Base-by-base conservation (phyloP, 345 rosid species). In the Clausena lansium region DNA sequence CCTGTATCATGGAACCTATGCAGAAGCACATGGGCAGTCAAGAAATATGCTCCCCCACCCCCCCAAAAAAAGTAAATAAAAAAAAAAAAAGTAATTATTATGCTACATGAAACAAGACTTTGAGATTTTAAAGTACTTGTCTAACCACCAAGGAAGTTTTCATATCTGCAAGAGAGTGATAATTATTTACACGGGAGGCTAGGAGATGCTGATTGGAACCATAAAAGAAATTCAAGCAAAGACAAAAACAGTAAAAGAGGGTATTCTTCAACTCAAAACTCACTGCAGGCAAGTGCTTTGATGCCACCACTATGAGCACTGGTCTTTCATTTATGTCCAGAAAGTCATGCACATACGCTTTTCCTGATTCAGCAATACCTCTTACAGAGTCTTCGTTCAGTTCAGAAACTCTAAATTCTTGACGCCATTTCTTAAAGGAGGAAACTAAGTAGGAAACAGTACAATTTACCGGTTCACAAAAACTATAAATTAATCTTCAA, bases 231-330 rank as follows among this genome's bases (percentile, higher is more conserved):
- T 27, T 65, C 36, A 17, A 47, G 17, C 67, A 13, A 61, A n/a
- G 22, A 35, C 25, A 69, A 55, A 24, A 52, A 13, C 24, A 76
- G 38, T 63, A 36, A 67, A 41, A 17, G 45, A 58, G 24, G 63
- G 25, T n/a, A 65, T 20, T 33, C 5, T 73, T 70, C 73, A 71
- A 64, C 58, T 47, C 74, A 78, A 71, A 72, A 86, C 95, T 88
- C 88, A 88, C 98, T 8, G 80, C 83, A 70, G 97, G 94, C 70
- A 86, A 75, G 86, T 95, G 98, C 85, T 90, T 93, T 52, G 97
- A 88, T 28, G 97, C 91, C 80, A 87, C 95, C 83, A 92, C 97
- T 65, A 92, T 58, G 70, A 95, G 97, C 76, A 96, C 98, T 27
- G 97, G 97, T 80, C 92, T 83, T 47, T 67, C 87, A 77, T 83